These are phyloP conservation scores for Euphorbia peplus DNA, from an alignment of 345 rosid species.

Conservation along the genomic window DNA sequence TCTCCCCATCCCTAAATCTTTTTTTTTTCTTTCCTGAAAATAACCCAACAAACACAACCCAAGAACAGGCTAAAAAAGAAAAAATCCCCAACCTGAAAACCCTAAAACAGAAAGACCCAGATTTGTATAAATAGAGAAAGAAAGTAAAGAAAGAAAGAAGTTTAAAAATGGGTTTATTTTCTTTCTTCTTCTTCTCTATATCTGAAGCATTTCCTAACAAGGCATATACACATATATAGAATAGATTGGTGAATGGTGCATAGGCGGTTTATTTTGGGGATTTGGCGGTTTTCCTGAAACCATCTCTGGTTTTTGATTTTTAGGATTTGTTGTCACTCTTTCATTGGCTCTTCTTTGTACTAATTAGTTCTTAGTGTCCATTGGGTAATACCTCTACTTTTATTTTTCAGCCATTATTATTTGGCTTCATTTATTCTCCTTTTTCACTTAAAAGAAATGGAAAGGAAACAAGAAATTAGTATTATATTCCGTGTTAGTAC, in stretches of 20 bases:
- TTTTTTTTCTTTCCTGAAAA: conserved; percentile 23
- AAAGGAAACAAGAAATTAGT: too few relatives aligned
- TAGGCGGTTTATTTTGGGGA: conserved; percentile 14
- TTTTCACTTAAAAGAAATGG: not conserved
- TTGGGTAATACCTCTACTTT: not conserved
- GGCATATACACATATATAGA: conserved; percentile 37
- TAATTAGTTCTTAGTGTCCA: not conserved
- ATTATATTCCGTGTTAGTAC: not conserved
- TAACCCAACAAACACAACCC: conserved; percentile 39
- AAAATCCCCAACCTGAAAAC: conserved; percentile 1
- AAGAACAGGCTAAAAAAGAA: conserved; percentile 20
- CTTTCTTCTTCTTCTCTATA: conserved; percentile 20
- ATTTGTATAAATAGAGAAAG: not conserved
- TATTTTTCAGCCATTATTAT: not conserved
- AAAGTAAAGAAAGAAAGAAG: not conserved
- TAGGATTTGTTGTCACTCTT: conserved; percentile 27
- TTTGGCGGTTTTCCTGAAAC: conserved; percentile 22
- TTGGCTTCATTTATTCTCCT: not conserved
- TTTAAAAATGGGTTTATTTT: not conserved
- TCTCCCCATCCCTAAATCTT: conserved; percentile 47
- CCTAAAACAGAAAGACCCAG: not conserved
- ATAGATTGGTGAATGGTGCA: conserved; percentile 16
- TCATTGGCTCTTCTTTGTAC: conserved; percentile 17
- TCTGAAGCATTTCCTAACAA: conserved; percentile 19
- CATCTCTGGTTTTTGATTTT: conserved; percentile 28